phyloP scores from a whole-genome alignment of 495 filamentous ascomycete species.

The Aspergillus mulundensis region DNA sequence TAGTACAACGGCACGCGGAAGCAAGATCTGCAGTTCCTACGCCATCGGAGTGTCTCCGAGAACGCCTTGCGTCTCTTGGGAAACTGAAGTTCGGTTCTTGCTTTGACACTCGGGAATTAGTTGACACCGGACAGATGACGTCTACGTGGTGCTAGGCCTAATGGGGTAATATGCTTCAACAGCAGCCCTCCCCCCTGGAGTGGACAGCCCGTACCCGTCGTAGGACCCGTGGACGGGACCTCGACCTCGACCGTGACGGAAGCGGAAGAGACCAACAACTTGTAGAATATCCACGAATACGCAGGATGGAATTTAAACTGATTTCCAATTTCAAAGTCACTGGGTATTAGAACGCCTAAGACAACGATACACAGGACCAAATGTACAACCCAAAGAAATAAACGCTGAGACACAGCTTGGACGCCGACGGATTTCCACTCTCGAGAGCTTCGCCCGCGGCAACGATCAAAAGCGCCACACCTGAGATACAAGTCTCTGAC shows the following conservation, averaged over 20 bases:
- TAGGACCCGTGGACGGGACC: too few species aligned
- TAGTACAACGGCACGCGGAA: neutral
- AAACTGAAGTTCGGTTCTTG: neutral
- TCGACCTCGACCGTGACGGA: too few species aligned
- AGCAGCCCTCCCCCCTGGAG: neutral
- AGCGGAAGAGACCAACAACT: too few species aligned
- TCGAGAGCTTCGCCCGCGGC: neutral
- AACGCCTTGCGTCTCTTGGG: neutral
- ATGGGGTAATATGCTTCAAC: neutral
- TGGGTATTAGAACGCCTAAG: conserved; percentile 30
- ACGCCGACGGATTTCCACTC: conserved; percentile 25
- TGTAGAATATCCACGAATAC: neutral
- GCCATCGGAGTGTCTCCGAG: neutral
- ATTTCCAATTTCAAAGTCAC: conserved; percentile 17
- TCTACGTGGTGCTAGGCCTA: neutral
- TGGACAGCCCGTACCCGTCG: neutral
- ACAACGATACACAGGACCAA: conserved; percentile 18
- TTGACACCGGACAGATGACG: neutral
- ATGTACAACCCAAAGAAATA: conserved; percentile 24
- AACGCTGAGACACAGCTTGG: conserved; percentile 47
- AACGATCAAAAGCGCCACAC: conserved; percentile 14
- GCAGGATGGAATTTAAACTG: neutral
- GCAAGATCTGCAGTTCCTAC: neutral
- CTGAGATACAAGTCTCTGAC: conserved; percentile 18
- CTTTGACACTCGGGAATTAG: neutral